Evolutionary conservation across 2,329 filamentous ascomycete species (phyloP).

Genomic region (Aspergillus brunneoviolaceus): DNA sequence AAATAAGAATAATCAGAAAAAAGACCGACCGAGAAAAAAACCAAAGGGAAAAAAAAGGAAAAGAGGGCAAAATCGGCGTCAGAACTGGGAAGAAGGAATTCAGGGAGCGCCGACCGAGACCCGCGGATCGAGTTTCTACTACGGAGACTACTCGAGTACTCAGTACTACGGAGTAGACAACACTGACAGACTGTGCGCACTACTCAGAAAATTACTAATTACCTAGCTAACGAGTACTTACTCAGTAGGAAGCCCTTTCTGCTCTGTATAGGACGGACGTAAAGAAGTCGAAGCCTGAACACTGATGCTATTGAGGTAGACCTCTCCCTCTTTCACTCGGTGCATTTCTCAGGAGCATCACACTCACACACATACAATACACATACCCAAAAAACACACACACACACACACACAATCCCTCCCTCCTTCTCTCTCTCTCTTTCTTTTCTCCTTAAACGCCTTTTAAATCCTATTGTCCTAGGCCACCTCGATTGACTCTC

Average conservation of each 20-base stretch:
- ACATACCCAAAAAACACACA: neutral
- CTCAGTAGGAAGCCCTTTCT: too few species aligned
- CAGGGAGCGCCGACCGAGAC: conserved; percentile 23
- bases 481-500: neutral
- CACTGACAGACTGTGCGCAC: too few species aligned
- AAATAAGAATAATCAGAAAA: conserved; percentile 11
- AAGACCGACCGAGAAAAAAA: conserved; percentile 9
- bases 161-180: too few species aligned
- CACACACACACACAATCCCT: neutral
- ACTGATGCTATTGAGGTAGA: too few species aligned
- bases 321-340: too few species aligned
- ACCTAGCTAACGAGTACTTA: too few species aligned
- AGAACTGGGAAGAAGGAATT: conserved; percentile 20
- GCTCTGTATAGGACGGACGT: too few species aligned
- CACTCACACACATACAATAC: too few species aligned
- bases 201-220: too few species aligned
- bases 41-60: conserved; percentile 8
- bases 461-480: neutral
- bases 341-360: too few species aligned
- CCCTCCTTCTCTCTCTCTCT: neutral
- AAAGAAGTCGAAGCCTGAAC: too few species aligned
- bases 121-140: conserved; percentile 14
- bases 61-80: conserved; percentile 15
- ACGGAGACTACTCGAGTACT: neutral
- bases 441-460: conserved; percentile 1